Evolutionary conservation across 495 filamentous ascomycete species (phyloP).

Genomic region (Parachaetomium inaequale): DNA sequence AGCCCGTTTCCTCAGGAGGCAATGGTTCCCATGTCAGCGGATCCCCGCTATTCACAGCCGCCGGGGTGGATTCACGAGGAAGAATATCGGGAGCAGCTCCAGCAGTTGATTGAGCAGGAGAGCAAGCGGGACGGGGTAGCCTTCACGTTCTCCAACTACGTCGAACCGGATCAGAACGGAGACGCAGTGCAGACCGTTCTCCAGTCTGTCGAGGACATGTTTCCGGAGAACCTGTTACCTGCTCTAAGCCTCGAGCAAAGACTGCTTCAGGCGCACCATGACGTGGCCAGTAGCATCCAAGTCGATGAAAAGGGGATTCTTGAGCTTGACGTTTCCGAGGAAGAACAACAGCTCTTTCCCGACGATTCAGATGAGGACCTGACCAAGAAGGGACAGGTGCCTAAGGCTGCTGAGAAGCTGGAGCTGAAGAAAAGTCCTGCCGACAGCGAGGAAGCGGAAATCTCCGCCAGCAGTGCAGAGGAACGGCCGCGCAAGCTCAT

Average conservation of each 20-base stretch:
- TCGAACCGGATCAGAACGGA: constrained; percentile 50
- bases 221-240: constrained; percentile 58
- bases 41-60: constrained; percentile 62
- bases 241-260: constrained; percentile 40
- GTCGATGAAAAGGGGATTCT: constrained; percentile 47
- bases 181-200: constrained; percentile 65
- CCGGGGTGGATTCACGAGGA: constrained; percentile 89
- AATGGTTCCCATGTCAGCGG: constrained; percentile 80
- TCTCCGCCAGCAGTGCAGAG: background rate
- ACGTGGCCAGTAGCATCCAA: constrained; percentile 35
- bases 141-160: constrained; percentile 61
- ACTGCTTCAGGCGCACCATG: constrained; percentile 22
- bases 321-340: constrained; percentile 38
- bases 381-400: constrained; percentile 17
- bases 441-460: background rate
- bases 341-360: constrained; percentile 41
- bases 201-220: constrained; percentile 84
- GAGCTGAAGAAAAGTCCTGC: background rate
- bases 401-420: background rate
- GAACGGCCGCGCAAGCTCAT: background rate
- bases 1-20: constrained; percentile 77
- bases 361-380: constrained; percentile 53
- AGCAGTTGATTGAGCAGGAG: constrained; percentile 61
- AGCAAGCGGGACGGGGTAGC: constrained; percentile 42
- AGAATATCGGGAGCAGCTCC: constrained; percentile 65